Percentiles rank a stretch among this genome's conserved stretches.
Conservation (phyloP, 345 rosid species). For the Noccaea caerulescens region DNA sequence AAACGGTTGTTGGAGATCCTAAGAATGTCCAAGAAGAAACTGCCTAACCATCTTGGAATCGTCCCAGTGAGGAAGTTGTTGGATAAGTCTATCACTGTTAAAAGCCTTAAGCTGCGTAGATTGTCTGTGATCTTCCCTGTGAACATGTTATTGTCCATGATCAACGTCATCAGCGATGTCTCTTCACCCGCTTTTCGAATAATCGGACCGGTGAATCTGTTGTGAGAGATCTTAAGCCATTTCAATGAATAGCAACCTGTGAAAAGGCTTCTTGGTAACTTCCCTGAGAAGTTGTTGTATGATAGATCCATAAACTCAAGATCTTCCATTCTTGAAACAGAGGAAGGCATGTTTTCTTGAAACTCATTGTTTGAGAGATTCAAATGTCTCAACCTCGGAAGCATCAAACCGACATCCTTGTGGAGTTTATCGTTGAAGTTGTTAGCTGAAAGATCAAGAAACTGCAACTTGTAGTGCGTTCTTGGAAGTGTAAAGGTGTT, state of each 20-base stretch:
- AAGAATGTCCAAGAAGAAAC: constrained; percentile 15
- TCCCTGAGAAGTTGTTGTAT: constrained; percentile 37
- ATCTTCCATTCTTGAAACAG: constrained; percentile 19
- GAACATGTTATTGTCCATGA: constrained; percentile 35
- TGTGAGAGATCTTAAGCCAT: constrained; percentile 37
- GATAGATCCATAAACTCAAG: constrained; percentile 38
- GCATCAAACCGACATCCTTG: constrained; percentile 12
- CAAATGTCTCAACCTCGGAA: constrained; percentile 26
- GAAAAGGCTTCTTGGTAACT: constrained; percentile 27
- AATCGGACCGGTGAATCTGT: constrained; percentile 29
- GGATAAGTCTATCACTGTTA: constrained; percentile 28
- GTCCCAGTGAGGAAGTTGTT: constrained; percentile 33
- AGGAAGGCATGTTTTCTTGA: constrained; percentile 35
- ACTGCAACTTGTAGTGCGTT: constrained; percentile 4
- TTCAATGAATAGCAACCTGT: constrained; percentile 11
- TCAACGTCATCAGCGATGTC: constrained; percentile 19
- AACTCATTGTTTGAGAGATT: constrained; percentile 37
- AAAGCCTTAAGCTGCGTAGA: constrained; percentile 24
- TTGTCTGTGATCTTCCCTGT: constrained; percentile 23
- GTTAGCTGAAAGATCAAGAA: constrained; percentile 26
- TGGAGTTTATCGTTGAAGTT: constrained; percentile 18
- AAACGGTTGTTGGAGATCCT: constrained; percentile 22
- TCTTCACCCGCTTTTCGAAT: constrained; percentile 3
- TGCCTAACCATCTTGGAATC: constrained; percentile 34
- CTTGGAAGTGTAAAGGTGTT: constrained; percentile 14